Evolutionary conservation across 768 basidiomycete species (phyloP).

Genomic region (Termitomyces sp.): DNA sequence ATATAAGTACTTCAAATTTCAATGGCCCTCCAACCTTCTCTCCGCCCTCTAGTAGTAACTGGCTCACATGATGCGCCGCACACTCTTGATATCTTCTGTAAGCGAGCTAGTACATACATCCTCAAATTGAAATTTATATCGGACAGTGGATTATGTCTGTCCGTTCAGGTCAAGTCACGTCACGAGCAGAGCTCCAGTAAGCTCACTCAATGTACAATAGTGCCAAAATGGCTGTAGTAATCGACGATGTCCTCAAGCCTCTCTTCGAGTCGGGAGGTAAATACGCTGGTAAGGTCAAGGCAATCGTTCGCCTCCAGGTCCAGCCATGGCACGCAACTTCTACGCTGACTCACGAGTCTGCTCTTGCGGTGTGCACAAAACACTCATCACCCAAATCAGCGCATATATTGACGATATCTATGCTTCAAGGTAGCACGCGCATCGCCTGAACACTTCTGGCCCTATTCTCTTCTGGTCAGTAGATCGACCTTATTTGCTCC

Average conservation of each 20-base stretch:
- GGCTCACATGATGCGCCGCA: conserved; percentile 60
- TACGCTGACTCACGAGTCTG: conserved; percentile 75
- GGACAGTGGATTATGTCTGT: conserved; percentile 80
- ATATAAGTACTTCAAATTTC: not conserved
- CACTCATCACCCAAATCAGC: not conserved
- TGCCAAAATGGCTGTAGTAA: conserved; percentile 52
- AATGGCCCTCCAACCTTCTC: conserved; percentile 82
- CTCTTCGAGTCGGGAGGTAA: conserved; percentile 50
- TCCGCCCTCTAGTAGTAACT: conserved; percentile 57
- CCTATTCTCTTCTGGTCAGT: conserved; percentile 61
- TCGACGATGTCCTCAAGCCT: conserved; percentile 59
- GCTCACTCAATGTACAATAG: conserved; percentile 23
- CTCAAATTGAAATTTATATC: not conserved
- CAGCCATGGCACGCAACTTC: conserved; percentile 81
- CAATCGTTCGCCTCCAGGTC: conserved; percentile 64
- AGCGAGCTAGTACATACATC: conserved; percentile 16
- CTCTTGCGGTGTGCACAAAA: conserved; percentile 53
- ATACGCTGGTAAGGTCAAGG: conserved; percentile 70
- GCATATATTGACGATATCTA: not conserved
- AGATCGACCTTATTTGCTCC: not conserved
- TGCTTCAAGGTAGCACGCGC: conserved; percentile 51
- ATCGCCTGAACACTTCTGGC: conserved; percentile 77
- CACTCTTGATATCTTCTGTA: conserved; percentile 75
- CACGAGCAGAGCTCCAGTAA: not conserved
- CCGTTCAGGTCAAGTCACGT: conserved; percentile 59